Conservation (phyloP, 1,284 basidiomycete species). For the Schizophyllum amplum region DNA sequence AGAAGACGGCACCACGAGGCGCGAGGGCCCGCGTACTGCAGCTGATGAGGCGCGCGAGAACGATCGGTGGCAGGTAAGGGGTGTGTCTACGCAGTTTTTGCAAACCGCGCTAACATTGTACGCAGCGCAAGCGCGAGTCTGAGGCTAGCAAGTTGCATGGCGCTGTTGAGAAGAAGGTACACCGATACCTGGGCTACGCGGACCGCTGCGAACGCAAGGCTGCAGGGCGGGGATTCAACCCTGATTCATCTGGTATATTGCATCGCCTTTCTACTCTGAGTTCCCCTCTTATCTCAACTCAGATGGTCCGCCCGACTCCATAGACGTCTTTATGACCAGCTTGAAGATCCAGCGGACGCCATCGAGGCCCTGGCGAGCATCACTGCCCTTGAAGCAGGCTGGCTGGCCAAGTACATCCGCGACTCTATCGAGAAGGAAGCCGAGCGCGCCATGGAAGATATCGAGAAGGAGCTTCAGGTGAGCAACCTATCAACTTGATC, state of each 20-base stretch:
- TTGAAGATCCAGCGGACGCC: slow-evolving; percentile 46
- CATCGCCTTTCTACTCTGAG: too few relatives aligned
- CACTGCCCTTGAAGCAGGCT: slow-evolving; percentile 43
- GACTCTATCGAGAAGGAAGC: slow-evolving; percentile 43
- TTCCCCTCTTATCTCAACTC: slow-evolving; percentile 1
- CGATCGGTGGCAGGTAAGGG: slow-evolving; percentile 65
- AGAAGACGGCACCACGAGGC: slow-evolving; percentile 42
- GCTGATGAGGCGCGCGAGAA: slow-evolving; percentile 58
- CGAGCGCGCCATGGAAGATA: slow-evolving; percentile 44
- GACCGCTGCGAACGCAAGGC: slow-evolving; percentile 51
- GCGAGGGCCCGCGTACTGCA: slow-evolving; percentile 57
- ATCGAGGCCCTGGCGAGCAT: slow-evolving; percentile 34
- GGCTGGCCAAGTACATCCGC: slow-evolving; percentile 52
- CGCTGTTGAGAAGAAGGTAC: slow-evolving; percentile 44
- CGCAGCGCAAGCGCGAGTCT: slow-evolving; percentile 42
- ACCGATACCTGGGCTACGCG: slow-evolving; percentile 40
- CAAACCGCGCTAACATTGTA: too few relatives aligned
- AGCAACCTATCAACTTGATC: slow-evolving; percentile 14
- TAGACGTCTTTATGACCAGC: slow-evolving; percentile 62
- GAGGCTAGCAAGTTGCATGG: slow-evolving; percentile 46
- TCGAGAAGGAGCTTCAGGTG: slow-evolving; percentile 67
- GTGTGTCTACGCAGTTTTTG: too few relatives aligned
- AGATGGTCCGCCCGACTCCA: slow-evolving; percentile 47
- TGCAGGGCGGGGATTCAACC: slow-evolving; percentile 29
- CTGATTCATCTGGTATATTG: slow-evolving; percentile 40